phyloP scores from a whole-genome alignment of 2,329 filamentous ascomycete genomes.

The Ascochyta lentis region DNA sequence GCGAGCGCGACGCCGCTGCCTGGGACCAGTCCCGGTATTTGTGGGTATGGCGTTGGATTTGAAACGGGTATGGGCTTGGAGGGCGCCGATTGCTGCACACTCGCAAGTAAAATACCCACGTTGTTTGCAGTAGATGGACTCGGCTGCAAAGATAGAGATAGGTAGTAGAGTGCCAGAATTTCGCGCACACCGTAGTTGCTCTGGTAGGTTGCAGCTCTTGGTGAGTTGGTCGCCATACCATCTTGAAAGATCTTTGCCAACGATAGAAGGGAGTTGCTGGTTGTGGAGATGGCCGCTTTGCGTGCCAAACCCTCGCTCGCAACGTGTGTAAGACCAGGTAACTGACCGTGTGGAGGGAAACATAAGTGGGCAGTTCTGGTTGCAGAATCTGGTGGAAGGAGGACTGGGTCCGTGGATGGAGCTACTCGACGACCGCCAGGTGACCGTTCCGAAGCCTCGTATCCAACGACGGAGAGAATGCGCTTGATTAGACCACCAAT shows the following conservation, averaged over 20 bases:
- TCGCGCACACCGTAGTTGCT: conserved; percentile 82
- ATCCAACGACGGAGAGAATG: conserved; percentile 72
- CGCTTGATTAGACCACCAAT: conserved; percentile 80
- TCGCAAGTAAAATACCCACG: conserved; percentile 94
- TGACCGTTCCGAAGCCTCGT: conserved; percentile 47
- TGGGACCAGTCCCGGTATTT: conserved; percentile 78
- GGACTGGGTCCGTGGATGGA: conserved; percentile 65
- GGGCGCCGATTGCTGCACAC: conserved; percentile 75
- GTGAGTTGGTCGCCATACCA: conserved; percentile 78
- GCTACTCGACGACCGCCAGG: conserved; percentile 36
- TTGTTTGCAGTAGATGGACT: conserved; percentile 99
- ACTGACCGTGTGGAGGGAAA: conserved; percentile 75
- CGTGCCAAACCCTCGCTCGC: conserved; percentile 70
- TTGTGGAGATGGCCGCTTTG: conserved; percentile 86
- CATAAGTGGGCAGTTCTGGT: conserved; percentile 82
- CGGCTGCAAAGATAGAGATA: conserved; percentile 91
- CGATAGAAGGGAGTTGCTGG: conserved; percentile 92
- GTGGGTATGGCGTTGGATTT: conserved; percentile 43
- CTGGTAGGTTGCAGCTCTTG: conserved; percentile 60
- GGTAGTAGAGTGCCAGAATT: conserved; percentile 92
- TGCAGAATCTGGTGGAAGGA: conserved; percentile 84
- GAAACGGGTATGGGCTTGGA: conserved; percentile 53
- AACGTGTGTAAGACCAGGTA: conserved; percentile 80
- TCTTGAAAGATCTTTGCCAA: conserved; percentile 98
- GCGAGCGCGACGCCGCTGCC: conserved; percentile 89